Base-by-base conservation (phyloP, 371 early-diverging fungal genomes). In the Rhizomucor pusillus region DNA sequence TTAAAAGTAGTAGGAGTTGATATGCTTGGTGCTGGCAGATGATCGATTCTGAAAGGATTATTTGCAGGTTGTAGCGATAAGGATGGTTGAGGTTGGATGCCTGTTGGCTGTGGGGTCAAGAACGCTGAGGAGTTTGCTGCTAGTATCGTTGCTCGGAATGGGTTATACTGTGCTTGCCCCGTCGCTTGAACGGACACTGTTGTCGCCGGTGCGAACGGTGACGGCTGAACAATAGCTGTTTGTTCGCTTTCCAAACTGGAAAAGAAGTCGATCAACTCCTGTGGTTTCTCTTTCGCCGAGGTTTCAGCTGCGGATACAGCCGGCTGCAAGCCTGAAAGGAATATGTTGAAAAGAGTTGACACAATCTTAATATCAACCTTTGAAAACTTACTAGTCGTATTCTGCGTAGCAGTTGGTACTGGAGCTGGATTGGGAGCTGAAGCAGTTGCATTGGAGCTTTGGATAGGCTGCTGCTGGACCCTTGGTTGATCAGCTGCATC, bases 221-320 rank as follows among this genome's bases (percentile, higher is more conserved):
- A n/a, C 16, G 50, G 29, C 19, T 14, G 39, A 18, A 34, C 34
- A 13, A 79, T 65, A 13, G 68, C 61, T 1, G 73, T 67, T 46
- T 64, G 69, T 43, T 88, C 88, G 52, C 82, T 82, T 47, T 88
- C 88, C 14, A 90, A 80, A 47, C 88, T 88, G 4, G 88, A 69
- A 70, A 89, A 90, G 65, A 89, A 90, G 62, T 90, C 90, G 22
- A 87, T 80, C 63, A 87, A 66, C 50, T 87, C 85, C 52, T 82
- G 72, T 52, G 56, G 76, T 57, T 59, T 67, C 37, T 52, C 24
- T 29, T 48, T 3, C 3, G 29, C 29, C 7, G 29, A 7, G 3
- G 29, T 29, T 29, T 29, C 29, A 29, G 7, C 7, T 29, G 29
- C 29, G 7, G 3, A 3, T 29, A 29, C 7, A 5, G 3, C 29